Percentiles rank a stretch among this genome's conserved stretches.
phyloP scores from a whole-genome alignment of 371 early-diverging fungal species.

The Mucor circinelloides region DNA sequence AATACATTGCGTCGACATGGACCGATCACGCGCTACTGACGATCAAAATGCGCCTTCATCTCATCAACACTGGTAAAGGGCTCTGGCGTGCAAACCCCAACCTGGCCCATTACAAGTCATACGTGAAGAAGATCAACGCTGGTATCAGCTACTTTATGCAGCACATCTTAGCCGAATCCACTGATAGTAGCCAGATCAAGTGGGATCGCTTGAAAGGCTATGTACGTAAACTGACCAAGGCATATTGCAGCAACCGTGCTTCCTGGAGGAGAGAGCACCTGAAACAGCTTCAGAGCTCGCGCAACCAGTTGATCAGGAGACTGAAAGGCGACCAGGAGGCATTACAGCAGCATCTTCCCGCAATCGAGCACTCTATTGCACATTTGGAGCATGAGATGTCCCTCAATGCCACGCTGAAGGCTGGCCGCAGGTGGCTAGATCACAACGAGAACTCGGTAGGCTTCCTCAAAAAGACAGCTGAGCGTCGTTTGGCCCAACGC shows the following conservation, averaged over 20 bases:
- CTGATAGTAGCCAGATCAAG: neutral
- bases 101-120: neutral
- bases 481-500: neutral
- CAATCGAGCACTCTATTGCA: neutral
- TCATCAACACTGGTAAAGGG: neutral
- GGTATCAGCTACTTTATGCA: neutral
- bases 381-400: constrained; percentile 2
- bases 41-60: neutral
- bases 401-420: neutral
- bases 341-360: neutral
- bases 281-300: neutral
- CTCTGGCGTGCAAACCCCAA: constrained; percentile 2
- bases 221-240: neutral
- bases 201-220: neutral
- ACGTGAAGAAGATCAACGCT: neutral
- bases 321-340: neutral
- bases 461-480: constrained; percentile 5
- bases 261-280: neutral
- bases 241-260: neutral
- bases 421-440: constrained; percentile 8
- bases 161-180: neutral
- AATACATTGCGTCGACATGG: neutral
- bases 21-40: neutral
- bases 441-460: constrained; percentile 8
- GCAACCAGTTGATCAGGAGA: neutral